phyloP scores from a whole-genome alignment of 805 yeast species.

The Tetrapisispora fleetii region DNA sequence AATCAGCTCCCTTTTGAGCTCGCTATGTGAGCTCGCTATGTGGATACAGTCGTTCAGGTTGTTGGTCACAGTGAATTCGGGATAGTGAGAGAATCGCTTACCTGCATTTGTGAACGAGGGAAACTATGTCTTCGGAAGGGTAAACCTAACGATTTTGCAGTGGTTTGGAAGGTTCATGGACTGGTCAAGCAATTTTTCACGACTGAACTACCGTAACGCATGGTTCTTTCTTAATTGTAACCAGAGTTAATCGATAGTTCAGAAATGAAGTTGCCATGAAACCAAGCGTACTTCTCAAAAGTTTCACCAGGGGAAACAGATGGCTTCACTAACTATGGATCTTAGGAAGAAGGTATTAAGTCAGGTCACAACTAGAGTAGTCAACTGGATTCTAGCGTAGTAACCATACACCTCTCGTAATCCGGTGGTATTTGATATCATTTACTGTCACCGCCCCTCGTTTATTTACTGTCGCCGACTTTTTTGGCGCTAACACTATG shows the following conservation, averaged over 20 bases:
- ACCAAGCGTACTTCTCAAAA: constrained; percentile 37
- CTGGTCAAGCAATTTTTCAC: too few species aligned
- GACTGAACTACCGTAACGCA: constrained; percentile 35
- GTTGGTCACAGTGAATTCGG: too few species aligned
- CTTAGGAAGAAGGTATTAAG: constrained; percentile 18
- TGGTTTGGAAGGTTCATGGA: too few species aligned
- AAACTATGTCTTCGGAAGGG: too few species aligned
- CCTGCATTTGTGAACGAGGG: too few species aligned
- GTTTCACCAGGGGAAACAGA: constrained; percentile 33
- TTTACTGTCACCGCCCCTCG: not conserved
- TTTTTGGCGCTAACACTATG: not conserved
- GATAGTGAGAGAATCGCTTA: too few species aligned
- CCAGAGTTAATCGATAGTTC: constrained; percentile 43
- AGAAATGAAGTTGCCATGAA: constrained; percentile 32
- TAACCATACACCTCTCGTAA: too few species aligned
- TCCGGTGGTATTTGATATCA: not conserved
- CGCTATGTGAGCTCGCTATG: too few species aligned
- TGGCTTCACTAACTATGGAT: constrained; percentile 38
- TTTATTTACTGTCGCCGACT: not conserved
- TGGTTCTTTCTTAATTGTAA: constrained; percentile 42
- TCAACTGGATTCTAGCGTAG: too few species aligned
- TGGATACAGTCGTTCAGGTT: too few species aligned
- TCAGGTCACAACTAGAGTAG: not conserved
- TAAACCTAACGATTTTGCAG: too few species aligned
- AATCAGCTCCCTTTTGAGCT: too few species aligned